Base-by-base conservation (phyloP, 2,329 filamentous ascomycete species). In the Trichophyton benhamiae region DNA sequence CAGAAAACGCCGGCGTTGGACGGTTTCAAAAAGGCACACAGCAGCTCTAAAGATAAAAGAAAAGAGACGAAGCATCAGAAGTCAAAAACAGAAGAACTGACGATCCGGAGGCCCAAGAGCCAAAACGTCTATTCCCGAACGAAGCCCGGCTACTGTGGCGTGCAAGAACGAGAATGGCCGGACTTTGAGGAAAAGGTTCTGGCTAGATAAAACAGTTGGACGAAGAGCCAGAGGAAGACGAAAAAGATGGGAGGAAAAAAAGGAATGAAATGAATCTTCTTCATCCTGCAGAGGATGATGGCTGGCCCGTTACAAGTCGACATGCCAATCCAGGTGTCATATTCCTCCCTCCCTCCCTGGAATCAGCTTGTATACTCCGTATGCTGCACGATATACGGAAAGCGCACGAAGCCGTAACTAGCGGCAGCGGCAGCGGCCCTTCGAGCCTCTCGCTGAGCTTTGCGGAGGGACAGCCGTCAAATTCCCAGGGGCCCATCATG, bases 91-190 rank as follows among this genome's bases (percentile, higher is more conserved):
- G 33, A 36, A 30, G 27, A 36, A 11, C 13, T n/a, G 52, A 55
- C 52, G 52, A 55, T 55, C 52, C 15, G 27, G 52, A n/a, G 52
- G 52, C 52, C 52, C 52, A 55, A 55, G 52, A 55, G 52, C 52
- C 27, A 55, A 9, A 27, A 30, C 33, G 33, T 36, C 30, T 33
- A 33, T 30, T 53, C 22, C 3, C 30, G 27, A 33, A 27, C 13
- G 20, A 17, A 20, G 27, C 3, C 52, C 8, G 52, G 20, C 30
- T 20, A 20, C n/a, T 55, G 52, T 36, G 25, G 30, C 52, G 52
- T 55, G 52, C 15, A 15, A 55, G 49, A 25, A 22, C 20, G 46
- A 52, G 9, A 27, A 7, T 30, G 20, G 20, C 46, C 46, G 46
- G 22, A 9, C 20, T 52, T 27, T n/a, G n/a, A 13, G n/a, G 41